Base-by-base conservation (phyloP, 768 basidiomycete species). In the Rhizopogon vulgaris region DNA sequence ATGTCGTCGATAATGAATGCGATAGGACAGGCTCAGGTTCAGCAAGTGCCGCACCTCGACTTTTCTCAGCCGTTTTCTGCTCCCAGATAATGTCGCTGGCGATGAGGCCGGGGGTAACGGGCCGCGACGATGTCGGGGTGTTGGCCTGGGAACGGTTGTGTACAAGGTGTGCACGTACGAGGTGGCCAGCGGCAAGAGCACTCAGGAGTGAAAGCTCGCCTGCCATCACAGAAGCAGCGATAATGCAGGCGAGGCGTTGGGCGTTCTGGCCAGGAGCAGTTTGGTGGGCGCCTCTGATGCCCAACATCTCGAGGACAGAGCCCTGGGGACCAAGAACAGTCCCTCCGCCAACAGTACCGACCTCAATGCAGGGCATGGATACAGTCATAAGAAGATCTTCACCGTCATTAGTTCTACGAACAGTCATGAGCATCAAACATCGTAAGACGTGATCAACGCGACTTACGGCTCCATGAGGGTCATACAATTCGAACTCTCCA, bases 361-460 rank as follows among this genome's bases (percentile, higher is more conserved):
- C 95, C 71, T 99, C 96, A 66, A 99, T 93, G 28, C 87, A 96
- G n/a, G 95, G 96, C 96, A 99, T 98, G 7, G 93, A 84, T 48
- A 94, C 77, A 0, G 94, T 94, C 74, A 98, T 83, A 49, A 98
- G 79, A 2, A 98, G 78, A 64, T 98, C 96, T 59, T 90, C 75
- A 48, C 89, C 92, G 56, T 86, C 78, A 69, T 98, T 96, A 17
- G 80, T 86, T 53, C 91, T 94, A 59, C n/a, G 45, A 52, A 57
- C 3, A 22, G 48, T 52, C 18, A 58, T 17, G 24, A 0, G 12
- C 48, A 45, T 38, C 47, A 56, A 49, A 27, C 49, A 37, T 12
- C 30, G 54, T 18, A 43, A 45, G 15, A 49, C 38, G 15, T 58
- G 48, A 40, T 41, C 32, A 52, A 41, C 51, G 59, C 9, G 3